A percentile compares a stretch with the other conserved stretches of the same genome.
Evolutionary conservation across 2,329 filamentous ascomycete genomes (phyloP).

Genomic region (Didymella segeticola): DNA sequence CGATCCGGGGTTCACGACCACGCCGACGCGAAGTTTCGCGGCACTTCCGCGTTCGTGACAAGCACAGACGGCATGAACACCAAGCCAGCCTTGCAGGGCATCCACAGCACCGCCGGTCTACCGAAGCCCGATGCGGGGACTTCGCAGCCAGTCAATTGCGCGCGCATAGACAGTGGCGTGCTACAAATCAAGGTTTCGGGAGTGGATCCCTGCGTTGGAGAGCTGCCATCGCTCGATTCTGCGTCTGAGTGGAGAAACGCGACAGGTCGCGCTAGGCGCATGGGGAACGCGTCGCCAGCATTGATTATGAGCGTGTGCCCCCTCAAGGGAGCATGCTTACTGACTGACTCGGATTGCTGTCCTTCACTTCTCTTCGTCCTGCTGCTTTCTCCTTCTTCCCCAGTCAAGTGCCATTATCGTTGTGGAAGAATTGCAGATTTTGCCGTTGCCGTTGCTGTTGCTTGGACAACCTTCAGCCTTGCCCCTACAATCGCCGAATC

Average conservation of each 20-base stretch:
- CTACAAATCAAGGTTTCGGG: slow-evolving; percentile 9
- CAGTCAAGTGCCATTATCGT: neutral
- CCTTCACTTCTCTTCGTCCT: neutral
- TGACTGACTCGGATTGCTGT: slow-evolving; percentile 6
- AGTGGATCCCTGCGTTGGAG: slow-evolving; percentile 4
- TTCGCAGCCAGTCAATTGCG: neutral
- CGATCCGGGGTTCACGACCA: neutral
- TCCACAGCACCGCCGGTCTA: neutral
- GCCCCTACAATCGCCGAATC: neutral
- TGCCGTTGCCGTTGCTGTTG: slow-evolving; percentile 9
- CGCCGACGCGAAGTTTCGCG: slow-evolving; percentile 7
- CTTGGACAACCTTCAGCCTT: slow-evolving; percentile 6
- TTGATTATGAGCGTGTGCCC: slow-evolving; percentile 9
- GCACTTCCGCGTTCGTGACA: slow-evolving; percentile 3
- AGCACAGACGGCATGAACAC: neutral
- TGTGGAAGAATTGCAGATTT: neutral
- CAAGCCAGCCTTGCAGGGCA: slow-evolving; percentile 1
- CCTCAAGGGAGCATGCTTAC: neutral
- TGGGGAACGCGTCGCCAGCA: slow-evolving; percentile 9
- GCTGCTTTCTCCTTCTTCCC: neutral
- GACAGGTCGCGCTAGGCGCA: slow-evolving; percentile 1
- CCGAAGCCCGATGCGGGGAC: neutral
- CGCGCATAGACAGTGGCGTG: slow-evolving; percentile 11
- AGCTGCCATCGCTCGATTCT: neutral
- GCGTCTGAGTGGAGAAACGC: slow-evolving; percentile 5